Evolutionary conservation across 2,329 filamentous ascomycete species (phyloP), one percentile per base, ranked within the genome.

Genomic region (Lachnum nothofagi): DNA sequence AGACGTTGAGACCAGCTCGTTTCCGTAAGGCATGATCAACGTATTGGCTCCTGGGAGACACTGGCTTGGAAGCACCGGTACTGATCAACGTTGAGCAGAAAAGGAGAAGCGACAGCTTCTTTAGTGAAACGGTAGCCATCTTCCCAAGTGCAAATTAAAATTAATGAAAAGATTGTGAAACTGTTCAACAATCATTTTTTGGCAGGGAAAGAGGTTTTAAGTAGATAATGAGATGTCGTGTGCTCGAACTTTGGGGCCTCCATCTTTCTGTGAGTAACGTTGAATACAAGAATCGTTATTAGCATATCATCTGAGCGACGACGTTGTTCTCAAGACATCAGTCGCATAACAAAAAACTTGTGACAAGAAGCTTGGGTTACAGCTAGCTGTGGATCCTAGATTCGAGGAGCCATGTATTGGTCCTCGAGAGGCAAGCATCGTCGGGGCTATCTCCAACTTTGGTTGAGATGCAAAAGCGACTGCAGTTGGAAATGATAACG

Each of bases 1-100:
- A 16, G 20, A 47, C 25, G 22, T 52, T 37, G 5, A 49, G 40
- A 12, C 34, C 43, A 12, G 46, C 42, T 27, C 51, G 35, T 20
- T 41, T 45, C 14, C 33, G 31, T 10, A 46, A 16, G 10, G 41
- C 42, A 10, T 51, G 48, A 4, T 45, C 44, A 2, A 10, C 43
- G 45, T 49, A 41, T 20, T 44, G 42, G 20, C 5, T 16, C 10
- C 29, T 37, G 5, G 42, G 39, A 22, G 24, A 23, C 23, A 44
- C 27, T 12, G 48, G 48, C 25, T 35, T 44, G 10, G 44, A 43
- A 34, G 4, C 19, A n/a, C 29, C 34, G 19, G 29, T 20, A 19
- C 25, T 31, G 24, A 49, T 2, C 14, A 47, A 41, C 22, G 24
- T 37, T 3, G 23, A 10, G 23, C 46, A 38, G 1, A 38, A 31